phyloP scores from a whole-genome alignment of 345 rosid genomes.

The Sisymbrium irio region DNA sequence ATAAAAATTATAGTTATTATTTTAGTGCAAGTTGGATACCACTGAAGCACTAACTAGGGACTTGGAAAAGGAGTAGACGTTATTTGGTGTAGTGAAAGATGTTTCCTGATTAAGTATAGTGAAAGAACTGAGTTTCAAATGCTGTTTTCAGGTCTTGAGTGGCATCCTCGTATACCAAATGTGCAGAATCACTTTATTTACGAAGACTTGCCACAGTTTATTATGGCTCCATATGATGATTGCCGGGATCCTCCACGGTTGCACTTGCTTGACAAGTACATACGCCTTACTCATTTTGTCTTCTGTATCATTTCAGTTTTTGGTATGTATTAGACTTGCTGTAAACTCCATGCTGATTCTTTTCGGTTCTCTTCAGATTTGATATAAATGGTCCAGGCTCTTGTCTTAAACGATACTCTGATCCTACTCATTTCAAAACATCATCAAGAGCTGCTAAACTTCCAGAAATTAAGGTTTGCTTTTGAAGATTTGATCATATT shows the following conservation, averaged over 20 bases:
- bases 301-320: background rate
- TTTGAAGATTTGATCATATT: background rate
- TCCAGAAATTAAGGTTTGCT: conserved; percentile 59
- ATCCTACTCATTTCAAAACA: conserved; percentile 80
- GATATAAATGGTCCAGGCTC: conserved; percentile 89
- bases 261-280: conserved; percentile 84
- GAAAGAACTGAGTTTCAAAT: conserved; percentile 1
- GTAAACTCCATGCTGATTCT: conserved; percentile 1
- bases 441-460: conserved; percentile 52
- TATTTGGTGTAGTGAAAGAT: background rate
- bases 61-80: background rate
- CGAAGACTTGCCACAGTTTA: conserved; percentile 74
- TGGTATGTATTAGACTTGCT: conserved; percentile 10
- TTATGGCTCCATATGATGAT: conserved; percentile 86
- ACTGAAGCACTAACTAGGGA: background rate
- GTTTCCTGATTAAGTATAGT: conserved; percentile 2
- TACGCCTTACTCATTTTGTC: background rate
- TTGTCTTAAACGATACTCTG: conserved; percentile 83
- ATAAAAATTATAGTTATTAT: background rate
- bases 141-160: conserved; percentile 71
- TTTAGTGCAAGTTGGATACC: background rate
- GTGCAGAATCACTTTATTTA: conserved; percentile 74
- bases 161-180: conserved; percentile 75
- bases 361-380: conserved; percentile 54
- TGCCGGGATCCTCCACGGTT: conserved; percentile 72